phyloP scores from a whole-genome alignment of 208 protist species.

The Leishmania mexicana region DNA sequence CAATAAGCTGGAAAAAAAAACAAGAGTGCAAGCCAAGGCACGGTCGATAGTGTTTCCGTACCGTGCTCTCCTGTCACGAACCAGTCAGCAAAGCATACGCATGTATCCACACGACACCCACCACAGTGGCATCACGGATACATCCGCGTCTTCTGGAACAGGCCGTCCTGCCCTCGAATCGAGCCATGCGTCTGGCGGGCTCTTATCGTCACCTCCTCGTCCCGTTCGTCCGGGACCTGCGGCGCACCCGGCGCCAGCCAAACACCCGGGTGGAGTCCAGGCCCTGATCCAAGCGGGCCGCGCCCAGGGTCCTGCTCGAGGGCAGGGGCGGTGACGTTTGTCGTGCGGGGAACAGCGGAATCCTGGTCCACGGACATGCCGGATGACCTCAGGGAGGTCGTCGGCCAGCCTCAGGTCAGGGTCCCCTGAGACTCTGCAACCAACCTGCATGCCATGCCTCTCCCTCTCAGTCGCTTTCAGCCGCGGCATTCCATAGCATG shows the following conservation, averaged over 20 bases:
- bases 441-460: background rate
- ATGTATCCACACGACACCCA: background rate
- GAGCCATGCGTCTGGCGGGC: background rate
- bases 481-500: background rate
- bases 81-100: background rate
- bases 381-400: background rate
- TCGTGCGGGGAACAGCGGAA: background rate
- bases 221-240: background rate
- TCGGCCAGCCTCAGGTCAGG: background rate
- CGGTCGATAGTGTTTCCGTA: background rate
- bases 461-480: background rate
- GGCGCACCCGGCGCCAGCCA: background rate
- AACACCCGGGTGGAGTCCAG: background rate
- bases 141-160: background rate
- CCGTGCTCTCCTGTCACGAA: background rate
- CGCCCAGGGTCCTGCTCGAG: background rate
- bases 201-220: background rate
- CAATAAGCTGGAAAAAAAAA: background rate
- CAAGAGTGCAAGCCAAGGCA: background rate
- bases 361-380: background rate
- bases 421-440: background rate
- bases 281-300: background rate
- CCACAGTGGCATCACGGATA: background rate
- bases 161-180: background rate
- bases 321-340: background rate